Conservation (phyloP, 371 early-diverging fungal species). For the Actinomucor elegans region DNA sequence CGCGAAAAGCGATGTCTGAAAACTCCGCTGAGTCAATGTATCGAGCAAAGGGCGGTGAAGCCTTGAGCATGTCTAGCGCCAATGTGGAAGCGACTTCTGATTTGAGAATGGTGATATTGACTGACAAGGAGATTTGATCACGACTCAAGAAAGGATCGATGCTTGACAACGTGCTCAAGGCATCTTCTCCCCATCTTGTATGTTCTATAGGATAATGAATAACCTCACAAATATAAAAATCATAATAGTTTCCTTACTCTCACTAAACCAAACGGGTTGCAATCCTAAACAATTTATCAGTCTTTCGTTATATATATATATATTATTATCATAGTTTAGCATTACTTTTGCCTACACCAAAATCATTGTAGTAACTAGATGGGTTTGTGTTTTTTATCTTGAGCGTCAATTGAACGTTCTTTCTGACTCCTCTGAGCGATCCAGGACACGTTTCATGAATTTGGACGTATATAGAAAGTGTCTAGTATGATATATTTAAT, state of each 20-base stretch:
- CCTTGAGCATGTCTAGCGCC: not conserved
- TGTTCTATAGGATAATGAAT: no score
- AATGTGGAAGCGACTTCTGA: slow-evolving; percentile 36
- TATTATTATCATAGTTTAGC: no score
- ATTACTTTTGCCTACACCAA: slow-evolving; percentile 34
- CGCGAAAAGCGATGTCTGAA: slow-evolving; percentile 53
- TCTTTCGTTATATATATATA: no score
- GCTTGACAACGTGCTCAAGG: slow-evolving; percentile 37
- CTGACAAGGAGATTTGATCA: slow-evolving; percentile 49
- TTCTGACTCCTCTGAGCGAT: slow-evolving; percentile 38
- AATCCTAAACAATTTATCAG: slow-evolving; percentile 17
- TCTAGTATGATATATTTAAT: slow-evolving; percentile 18
- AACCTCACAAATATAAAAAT: no score
- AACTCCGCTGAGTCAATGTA: slow-evolving; percentile 51
- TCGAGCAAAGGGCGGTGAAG: slow-evolving; percentile 38
- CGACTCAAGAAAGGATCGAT: slow-evolving; percentile 45
- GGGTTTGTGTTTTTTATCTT: slow-evolving; percentile 52
- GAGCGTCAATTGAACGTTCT: slow-evolving; percentile 49
- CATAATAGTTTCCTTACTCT: slow-evolving; percentile 29
- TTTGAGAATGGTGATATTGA: slow-evolving; percentile 55
- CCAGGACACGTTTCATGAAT: slow-evolving; percentile 53
- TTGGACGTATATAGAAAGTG: slow-evolving; percentile 49
- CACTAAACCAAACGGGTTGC: slow-evolving; percentile 51
- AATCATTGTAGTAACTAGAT: slow-evolving; percentile 47
- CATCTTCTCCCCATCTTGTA: slow-evolving; percentile 60